Base-by-base conservation (phyloP, 371 early-diverging fungal species). In the Circinella minor region DNA sequence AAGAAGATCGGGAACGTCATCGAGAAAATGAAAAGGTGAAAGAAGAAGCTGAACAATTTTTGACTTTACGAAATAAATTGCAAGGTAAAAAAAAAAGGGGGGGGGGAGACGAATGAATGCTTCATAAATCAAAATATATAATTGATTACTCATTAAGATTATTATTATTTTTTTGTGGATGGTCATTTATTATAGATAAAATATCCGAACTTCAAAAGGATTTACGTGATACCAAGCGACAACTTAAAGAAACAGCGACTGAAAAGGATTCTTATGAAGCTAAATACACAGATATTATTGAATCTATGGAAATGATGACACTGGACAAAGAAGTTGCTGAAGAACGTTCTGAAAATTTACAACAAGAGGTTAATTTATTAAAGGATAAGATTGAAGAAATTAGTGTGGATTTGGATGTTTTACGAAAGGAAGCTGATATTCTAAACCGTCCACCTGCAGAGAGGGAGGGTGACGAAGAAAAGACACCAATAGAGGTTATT, bases 311-410 rank as follows among this genome's bases (percentile, higher is more conserved):
- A 75, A 89, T 95, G 83, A 81, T 93, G 72, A 86, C 95, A 4
- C 71, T 98, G 27, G 97, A 98, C 77, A 94, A 94, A 75, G 96
- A 97, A 77, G 88, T 95, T 78, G 96, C 96, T 1, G 96, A 96
- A 66, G 96, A 96, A 73, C 82, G 86, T 20, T 92, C 93, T 13
- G 96, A 96, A 55, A 78, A 88, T 36, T 63, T 94, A 68, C 87
- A 90, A 70, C 90, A 90, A 38, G 95, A 96, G 72, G 83, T 90
- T 2, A 81, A 84, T 49, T 72, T 83, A 38, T 75, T 94, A 17
- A 92, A 92, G 69, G 95, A 96, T 68, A 88, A 88, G 69, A 81
- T 94, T 4, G 95, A 91, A 46, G 97, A 96, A 70, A 82, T 94
- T 61, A 81, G 80, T 46, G 83, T 93, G 17, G 90, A 90, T 71